These are phyloP conservation scores for Penicillium sp. DNA, from an alignment of 2,329 filamentous ascomycete genomes.

Conservation along the genomic window DNA sequence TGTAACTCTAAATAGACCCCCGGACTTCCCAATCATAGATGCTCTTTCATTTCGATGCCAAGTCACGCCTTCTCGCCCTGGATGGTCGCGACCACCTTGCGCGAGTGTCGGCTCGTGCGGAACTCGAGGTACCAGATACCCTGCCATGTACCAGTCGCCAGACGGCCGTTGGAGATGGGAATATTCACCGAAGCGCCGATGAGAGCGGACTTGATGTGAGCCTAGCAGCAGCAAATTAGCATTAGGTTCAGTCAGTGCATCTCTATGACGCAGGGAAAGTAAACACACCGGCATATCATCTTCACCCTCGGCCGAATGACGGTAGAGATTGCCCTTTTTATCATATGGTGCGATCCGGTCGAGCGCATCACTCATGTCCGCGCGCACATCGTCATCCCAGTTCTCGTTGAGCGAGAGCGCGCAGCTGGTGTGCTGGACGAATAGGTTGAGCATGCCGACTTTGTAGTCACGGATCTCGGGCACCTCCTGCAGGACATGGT, in stretches of 20 bases:
- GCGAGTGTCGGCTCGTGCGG: conserved; percentile 65
- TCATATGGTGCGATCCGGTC: conserved; percentile 86
- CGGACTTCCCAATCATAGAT: conserved; percentile 12
- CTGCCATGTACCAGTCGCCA: conserved; percentile 60
- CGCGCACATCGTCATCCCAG: conserved; percentile 75
- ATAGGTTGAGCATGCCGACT: conserved; percentile 79
- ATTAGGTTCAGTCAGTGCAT: background rate
- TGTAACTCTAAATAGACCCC: background rate
- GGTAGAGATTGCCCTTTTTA: conserved; percentile 68
- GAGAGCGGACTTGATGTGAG: conserved; percentile 87
- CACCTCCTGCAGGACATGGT: conserved; percentile 63
- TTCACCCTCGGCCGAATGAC: conserved; percentile 76
- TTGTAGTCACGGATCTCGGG: conserved; percentile 81
- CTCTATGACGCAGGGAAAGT: conserved; percentile 1
- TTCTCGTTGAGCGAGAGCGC: conserved; percentile 93
- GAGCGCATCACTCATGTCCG: conserved; percentile 89
- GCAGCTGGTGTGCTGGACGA: conserved; percentile 92
- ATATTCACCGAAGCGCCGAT: conserved; percentile 85
- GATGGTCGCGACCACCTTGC: conserved; percentile 86
- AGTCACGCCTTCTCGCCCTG: conserved; percentile 67
- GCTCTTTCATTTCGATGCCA: conserved; percentile 4
- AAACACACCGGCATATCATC: conserved; percentile 85
- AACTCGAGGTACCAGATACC: conserved; percentile 96
- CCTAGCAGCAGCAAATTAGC: conserved; percentile 43
- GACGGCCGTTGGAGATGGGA: conserved; percentile 77